phyloP scores from a whole-genome alignment of 1,284 basidiomycete species.

The Cryptococcus wingfieldii region DNA sequence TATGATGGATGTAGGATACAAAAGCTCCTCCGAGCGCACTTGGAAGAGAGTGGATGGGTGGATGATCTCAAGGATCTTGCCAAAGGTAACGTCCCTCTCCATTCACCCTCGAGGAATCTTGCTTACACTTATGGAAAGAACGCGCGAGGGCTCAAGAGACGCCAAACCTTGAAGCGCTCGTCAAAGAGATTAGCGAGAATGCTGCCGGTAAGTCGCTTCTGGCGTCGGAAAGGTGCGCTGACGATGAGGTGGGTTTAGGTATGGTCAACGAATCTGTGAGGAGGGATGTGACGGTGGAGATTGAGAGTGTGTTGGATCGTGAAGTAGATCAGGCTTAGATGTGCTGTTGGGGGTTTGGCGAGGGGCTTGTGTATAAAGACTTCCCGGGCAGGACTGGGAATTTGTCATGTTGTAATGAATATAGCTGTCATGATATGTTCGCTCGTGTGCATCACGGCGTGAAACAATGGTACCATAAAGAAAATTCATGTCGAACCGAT shows the following conservation, averaged over 20 bases:
- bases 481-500: too few species aligned
- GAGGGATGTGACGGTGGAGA: conserved; percentile 35
- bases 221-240: conserved; percentile 3
- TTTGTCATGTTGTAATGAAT: too few species aligned
- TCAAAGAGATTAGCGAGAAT: conserved; percentile 30
- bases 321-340: conserved; percentile 37
- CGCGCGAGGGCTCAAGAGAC: conserved; percentile 32
- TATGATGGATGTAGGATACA: conserved; percentile 28
- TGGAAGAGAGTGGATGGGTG: conserved; percentile 40
- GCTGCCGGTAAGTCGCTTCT: conserved; percentile 28
- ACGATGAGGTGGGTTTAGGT: conserved; percentile 12
- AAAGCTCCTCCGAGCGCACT: conserved; percentile 21
- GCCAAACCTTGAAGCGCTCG: conserved; percentile 32
- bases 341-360: too few species aligned
- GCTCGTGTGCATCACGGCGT: too few species aligned
- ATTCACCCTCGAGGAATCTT: background rate
- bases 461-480: too few species aligned
- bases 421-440: too few species aligned
- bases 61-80: conserved; percentile 46
- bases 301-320: conserved; percentile 38
- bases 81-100: conserved; percentile 29
- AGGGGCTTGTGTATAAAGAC: too few species aligned
- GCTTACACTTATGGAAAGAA: conserved; percentile 16
- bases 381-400: too few species aligned
- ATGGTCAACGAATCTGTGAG: conserved; percentile 8